These are phyloP conservation scores for Scedosporium dehoogii DNA, from an alignment of 2,329 filamentous ascomycete species.

Conservation along the genomic window DNA sequence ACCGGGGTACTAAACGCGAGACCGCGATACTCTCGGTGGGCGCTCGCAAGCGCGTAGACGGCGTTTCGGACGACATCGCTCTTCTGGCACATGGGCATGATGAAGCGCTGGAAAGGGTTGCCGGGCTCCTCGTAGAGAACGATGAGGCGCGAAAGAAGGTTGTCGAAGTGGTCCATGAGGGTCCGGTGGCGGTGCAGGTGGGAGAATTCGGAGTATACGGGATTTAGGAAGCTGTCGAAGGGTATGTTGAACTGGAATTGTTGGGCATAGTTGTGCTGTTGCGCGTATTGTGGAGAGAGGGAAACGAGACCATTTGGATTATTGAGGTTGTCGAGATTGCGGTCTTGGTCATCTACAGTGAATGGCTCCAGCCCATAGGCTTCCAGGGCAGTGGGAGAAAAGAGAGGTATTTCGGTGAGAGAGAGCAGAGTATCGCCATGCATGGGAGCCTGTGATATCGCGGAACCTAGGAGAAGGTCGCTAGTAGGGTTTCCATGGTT, in stretches of 20 bases:
- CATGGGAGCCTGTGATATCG: neutral
- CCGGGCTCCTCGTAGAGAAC: constrained; percentile 53
- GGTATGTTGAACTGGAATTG: constrained; percentile 32
- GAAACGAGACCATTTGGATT: neutral
- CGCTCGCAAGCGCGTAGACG: constrained; percentile 73
- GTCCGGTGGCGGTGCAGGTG: constrained; percentile 41
- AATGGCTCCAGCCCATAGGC: neutral
- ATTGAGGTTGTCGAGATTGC: neutral
- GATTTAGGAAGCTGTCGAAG: constrained; percentile 34
- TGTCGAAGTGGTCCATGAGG: constrained; percentile 53
- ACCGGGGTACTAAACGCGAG: constrained; percentile 15
- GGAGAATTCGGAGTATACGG: constrained; percentile 48
- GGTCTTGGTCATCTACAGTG: neutral
- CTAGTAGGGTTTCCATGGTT: neutral
- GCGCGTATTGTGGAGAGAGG: constrained; percentile 1
- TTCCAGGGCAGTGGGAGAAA: neutral
- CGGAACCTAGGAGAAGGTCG: neutral
- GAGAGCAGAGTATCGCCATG: neutral
- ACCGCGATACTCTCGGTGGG: constrained; percentile 64
- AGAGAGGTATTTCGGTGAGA: neutral
- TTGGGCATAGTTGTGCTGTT: constrained; percentile 19
- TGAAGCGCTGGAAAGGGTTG: constrained; percentile 53
- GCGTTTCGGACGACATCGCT: constrained; percentile 64
- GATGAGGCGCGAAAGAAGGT: constrained; percentile 53
- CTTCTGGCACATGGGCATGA: constrained; percentile 46